Conservation (phyloP, 106 monocot genomes). For the Dendrobium nobile region DNA sequence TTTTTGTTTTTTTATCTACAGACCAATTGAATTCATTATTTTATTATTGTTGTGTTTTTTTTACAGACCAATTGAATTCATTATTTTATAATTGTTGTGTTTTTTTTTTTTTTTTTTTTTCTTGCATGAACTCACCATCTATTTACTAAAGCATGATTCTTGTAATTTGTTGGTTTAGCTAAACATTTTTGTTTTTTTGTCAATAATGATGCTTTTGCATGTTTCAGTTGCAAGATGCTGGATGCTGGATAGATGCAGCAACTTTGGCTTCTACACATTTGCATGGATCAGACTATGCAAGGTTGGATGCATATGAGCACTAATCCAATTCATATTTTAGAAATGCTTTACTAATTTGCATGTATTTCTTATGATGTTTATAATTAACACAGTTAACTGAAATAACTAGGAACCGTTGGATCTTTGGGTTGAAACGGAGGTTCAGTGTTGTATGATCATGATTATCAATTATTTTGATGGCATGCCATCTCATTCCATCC, state of each 20-base stretch:
- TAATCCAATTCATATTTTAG: not conserved
- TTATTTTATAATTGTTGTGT: no score
- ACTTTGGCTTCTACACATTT: slow-evolving; percentile 98
- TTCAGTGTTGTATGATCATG: not conserved
- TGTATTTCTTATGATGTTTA: not conserved
- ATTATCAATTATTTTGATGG: no score
- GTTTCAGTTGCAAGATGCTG: slow-evolving; percentile 96
- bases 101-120: no score
- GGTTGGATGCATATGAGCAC: slow-evolving; percentile 25
- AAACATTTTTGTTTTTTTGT: not conserved
- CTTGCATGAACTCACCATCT: not conserved
- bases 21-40: not conserved
- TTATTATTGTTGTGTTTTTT: no score
- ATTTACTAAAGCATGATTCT: not conserved
- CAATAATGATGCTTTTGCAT: not conserved
- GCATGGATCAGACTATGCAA: slow-evolving; percentile 95
- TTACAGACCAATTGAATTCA: not conserved
- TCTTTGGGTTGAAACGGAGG: not conserved
- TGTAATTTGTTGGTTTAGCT: not conserved
- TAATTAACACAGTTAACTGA: not conserved
- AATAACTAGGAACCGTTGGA: not conserved
- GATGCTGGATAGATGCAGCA: slow-evolving; percentile 97
- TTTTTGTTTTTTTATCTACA: no score
- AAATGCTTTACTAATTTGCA: not conserved
- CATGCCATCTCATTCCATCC: not conserved